A percentile compares a stretch with the other conserved stretches of the same genome.
Conservation (phyloP, 306 rosid genomes). For the Parietaria judaica region DNA sequence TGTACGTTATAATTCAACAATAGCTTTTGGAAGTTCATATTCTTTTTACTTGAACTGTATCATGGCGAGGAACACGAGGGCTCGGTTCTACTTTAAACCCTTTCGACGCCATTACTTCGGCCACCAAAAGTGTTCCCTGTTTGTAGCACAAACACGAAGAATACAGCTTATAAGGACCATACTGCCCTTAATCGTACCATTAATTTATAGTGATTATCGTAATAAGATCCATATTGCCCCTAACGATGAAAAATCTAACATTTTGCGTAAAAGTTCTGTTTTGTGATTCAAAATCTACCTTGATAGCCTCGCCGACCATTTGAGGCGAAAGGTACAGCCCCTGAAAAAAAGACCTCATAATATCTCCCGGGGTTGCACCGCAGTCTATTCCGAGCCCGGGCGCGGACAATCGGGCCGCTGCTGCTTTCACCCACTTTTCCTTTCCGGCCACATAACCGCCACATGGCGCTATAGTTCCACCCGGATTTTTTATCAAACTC, state of each 20-base stretch:
- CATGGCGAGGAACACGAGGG: constrained; percentile 60
- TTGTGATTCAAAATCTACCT: constrained; percentile 31
- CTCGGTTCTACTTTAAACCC: constrained; percentile 89
- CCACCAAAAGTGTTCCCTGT: constrained; percentile 72
- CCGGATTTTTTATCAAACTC: constrained; percentile 89
- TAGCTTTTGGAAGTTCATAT: constrained; percentile 2
- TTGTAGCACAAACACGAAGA: background rate
- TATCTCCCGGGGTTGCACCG: constrained; percentile 80
- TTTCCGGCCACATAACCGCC: constrained; percentile 93
- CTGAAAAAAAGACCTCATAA: constrained; percentile 84
- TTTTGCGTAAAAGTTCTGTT: too few relatives aligned
- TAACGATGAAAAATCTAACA: too few relatives aligned
- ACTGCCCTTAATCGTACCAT: too few relatives aligned
- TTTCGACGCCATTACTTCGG: constrained; percentile 78
- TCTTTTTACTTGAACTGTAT: constrained; percentile 63
- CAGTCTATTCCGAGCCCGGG: constrained; percentile 90
- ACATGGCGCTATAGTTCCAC: constrained; percentile 89
- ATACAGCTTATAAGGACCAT: too few relatives aligned
- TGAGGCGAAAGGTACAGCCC: constrained; percentile 97
- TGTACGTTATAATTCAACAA: background rate
- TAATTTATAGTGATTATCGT: too few relatives aligned
- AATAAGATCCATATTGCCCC: too few relatives aligned
- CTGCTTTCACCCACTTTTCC: constrained; percentile 67
- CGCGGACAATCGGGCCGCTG: constrained; percentile 88
- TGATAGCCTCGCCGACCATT: constrained; percentile 98